Percentiles rank a stretch among this genome's conserved stretches.
These are phyloP conservation scores for Microcyclospora tardicrescens DNA, from an alignment of 2,329 filamentous ascomycete genomes.

Conservation along the genomic window DNA sequence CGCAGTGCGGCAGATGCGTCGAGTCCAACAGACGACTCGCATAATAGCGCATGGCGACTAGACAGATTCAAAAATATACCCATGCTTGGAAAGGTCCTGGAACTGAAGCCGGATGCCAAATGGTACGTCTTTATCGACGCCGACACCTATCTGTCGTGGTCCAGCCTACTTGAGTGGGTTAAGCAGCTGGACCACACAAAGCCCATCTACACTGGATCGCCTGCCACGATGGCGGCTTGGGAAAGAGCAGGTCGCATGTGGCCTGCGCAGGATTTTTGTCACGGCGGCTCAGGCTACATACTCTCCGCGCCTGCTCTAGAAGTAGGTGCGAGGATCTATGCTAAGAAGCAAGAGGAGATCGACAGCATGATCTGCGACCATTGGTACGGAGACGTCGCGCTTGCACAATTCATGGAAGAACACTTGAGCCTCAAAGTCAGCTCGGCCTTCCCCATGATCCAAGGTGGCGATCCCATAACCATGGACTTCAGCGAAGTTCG, in stretches of 20 bases:
- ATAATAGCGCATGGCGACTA: conserved; percentile 15
- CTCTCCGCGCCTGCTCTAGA: background rate
- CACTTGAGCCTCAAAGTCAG: conserved; percentile 1
- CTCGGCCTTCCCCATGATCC: conserved; percentile 7
- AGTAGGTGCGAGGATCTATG: background rate
- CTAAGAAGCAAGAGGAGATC: background rate
- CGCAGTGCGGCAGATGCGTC: conserved; percentile 3
- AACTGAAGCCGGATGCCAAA: conserved; percentile 31
- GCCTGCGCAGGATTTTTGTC: background rate
- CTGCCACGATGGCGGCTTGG: background rate
- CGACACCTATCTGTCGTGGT: conserved; percentile 42
- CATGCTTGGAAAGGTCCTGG: conserved; percentile 22
- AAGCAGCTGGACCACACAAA: conserved; percentile 33
- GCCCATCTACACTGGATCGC: conserved; percentile 36
- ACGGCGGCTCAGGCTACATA: background rate
- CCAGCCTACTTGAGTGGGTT: conserved; percentile 39
- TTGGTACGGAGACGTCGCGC: background rate
- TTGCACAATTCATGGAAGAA: background rate
- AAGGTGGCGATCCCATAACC: conserved; percentile 15
- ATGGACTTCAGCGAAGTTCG: conserved; percentile 9
- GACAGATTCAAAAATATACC: conserved; percentile 29
- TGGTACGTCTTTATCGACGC: conserved; percentile 47
- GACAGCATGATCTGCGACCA: background rate
- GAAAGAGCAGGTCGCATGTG: too few species aligned
- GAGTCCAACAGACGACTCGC: conserved; percentile 1